Evolutionary conservation across 306 rosid genomes (phyloP).

Genomic region (Nissolia schottii): DNA sequence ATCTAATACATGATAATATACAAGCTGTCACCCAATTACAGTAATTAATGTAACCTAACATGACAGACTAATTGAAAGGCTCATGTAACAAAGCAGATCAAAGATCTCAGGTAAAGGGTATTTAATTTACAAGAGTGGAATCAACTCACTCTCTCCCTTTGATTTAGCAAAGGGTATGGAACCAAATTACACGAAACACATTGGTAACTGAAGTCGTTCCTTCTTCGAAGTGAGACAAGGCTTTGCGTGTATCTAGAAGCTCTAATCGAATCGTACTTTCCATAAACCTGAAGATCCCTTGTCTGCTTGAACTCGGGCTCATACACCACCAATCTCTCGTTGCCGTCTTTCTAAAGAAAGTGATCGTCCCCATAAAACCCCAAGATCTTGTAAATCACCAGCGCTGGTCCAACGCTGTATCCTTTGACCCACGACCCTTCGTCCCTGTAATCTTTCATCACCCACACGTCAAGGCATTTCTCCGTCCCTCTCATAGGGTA

Average conservation of each 20-base stretch:
- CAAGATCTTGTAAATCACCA: not conserved
- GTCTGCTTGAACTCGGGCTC: not conserved
- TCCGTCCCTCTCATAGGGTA: not conserved
- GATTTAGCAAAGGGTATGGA: not conserved
- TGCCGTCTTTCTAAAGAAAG: constrained; percentile 21
- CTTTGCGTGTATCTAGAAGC: constrained; percentile 14
- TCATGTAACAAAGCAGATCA: no score
- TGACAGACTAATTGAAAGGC: no score
- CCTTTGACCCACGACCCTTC: not conserved
- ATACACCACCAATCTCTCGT: constrained; percentile 7
- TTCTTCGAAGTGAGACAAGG: constrained; percentile 11
- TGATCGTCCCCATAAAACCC: not conserved
- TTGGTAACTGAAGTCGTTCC: not conserved
- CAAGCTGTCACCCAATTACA: no score
- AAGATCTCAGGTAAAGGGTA: no score
- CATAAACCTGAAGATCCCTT: constrained; percentile 15
- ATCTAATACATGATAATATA: no score
- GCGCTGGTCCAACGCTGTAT: not conserved
- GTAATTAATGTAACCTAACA: no score
- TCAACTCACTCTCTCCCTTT: not conserved
- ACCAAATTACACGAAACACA: not conserved
- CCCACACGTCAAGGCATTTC: not conserved
- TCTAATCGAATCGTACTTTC: not conserved
- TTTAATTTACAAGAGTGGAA: not conserved
- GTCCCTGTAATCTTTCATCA: not conserved